Conservation (phyloP, 441 rosid species). For the Pelargonium australe region DNA sequence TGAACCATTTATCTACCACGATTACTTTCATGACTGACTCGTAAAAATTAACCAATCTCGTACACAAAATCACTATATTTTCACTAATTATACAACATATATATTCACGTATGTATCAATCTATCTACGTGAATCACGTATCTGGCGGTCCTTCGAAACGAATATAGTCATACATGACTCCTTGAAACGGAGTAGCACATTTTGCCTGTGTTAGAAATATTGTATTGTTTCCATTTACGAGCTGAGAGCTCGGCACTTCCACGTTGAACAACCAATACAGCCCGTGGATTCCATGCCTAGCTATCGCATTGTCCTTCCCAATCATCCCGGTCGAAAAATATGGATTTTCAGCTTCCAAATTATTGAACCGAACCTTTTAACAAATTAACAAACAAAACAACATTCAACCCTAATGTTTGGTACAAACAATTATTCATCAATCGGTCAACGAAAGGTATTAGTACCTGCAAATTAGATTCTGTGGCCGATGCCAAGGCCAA, state of each 20-base stretch:
- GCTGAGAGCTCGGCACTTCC: conserved; percentile 39
- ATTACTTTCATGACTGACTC: too few relatives aligned
- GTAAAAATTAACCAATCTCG: too few relatives aligned
- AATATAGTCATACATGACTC: conserved; percentile 82
- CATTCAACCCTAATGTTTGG: neutral
- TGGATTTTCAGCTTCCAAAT: conserved; percentile 30
- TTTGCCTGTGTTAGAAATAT: conserved; percentile 66
- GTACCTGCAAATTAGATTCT: conserved; percentile 79
- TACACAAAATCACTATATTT: too few relatives aligned
- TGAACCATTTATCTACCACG: too few relatives aligned
- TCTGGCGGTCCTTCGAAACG: conserved; percentile 50
- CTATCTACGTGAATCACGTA: neutral
- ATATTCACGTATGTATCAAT: neutral
- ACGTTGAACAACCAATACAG: conserved; percentile 65
- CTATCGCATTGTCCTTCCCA: conserved; percentile 80
- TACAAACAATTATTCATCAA: too few relatives aligned
- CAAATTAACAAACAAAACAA: neutral
- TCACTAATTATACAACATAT: neutral
- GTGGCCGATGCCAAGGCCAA: conserved; percentile 86
- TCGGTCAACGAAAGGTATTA: neutral
- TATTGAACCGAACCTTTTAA: conserved; percentile 58
- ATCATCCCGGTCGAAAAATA: conserved; percentile 65
- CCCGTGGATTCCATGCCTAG: conserved; percentile 92
- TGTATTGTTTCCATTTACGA: conserved; percentile 57
- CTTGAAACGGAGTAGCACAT: conserved; percentile 54